These are phyloP conservation scores for Saitozyma sp. DNA, from an alignment of 768 basidiomycete genomes.

Conservation along the genomic window DNA sequence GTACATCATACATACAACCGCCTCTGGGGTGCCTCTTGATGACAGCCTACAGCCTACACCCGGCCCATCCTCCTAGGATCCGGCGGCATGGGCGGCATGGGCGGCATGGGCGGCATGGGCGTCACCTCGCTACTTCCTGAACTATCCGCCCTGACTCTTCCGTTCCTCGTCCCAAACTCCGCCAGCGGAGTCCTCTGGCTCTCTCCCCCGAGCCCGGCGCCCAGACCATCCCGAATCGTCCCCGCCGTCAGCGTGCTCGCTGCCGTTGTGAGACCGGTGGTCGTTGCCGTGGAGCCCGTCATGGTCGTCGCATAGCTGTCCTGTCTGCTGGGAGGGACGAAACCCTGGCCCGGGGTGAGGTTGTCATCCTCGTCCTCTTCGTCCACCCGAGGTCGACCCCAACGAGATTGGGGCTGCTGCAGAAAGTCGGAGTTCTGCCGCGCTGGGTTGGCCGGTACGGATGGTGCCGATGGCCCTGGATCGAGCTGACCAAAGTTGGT, in stretches of 20 bases:
- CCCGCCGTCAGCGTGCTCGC: conserved; percentile 19
- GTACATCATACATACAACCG: not conserved
- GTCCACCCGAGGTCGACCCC: conserved; percentile 22
- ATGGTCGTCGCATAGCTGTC: conserved; percentile 11
- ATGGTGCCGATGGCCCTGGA: conserved; percentile 1
- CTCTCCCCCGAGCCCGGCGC: conserved; percentile 1
- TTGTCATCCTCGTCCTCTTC: conserved; percentile 36
- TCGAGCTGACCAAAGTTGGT: conserved; percentile 3
- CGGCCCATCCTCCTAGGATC: conserved; percentile 1
- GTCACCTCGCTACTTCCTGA: conserved; percentile 17
- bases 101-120: not conserved
- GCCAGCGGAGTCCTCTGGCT: conserved; percentile 19
- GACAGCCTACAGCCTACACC: not conserved
- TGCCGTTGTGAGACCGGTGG: conserved; percentile 7
- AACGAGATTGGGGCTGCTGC: conserved; percentile 13
- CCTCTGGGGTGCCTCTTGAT: not conserved
- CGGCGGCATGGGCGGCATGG: not conserved
- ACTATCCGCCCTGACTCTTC: conserved; percentile 2
- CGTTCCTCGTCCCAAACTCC: conserved; percentile 13
- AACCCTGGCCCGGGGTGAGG: conserved; percentile 23
- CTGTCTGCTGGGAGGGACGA: conserved; percentile 6
- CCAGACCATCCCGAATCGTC: conserved; percentile 8
- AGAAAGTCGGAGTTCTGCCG: conserved; percentile 24
- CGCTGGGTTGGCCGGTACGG: conserved; percentile 4
- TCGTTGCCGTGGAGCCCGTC: not conserved